A percentile compares a stretch with the other conserved stretches of the same genome.
Evolutionary conservation across 148 eudicot genomes (phyloP).

Genomic region (Drosera capensis): DNA sequence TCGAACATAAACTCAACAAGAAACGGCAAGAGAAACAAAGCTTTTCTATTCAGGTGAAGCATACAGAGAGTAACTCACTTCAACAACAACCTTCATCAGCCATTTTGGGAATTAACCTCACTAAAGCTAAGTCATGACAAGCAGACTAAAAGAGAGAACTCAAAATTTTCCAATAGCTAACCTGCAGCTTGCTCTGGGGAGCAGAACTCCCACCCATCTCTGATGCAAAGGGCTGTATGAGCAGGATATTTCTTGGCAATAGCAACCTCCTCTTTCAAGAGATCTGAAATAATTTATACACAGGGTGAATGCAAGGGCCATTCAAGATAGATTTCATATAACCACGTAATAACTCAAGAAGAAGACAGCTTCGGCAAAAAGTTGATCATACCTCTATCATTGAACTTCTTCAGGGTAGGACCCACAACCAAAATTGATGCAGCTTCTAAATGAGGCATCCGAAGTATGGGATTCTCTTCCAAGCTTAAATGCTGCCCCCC

Average conservation of each 20-base stretch:
- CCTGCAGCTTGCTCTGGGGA: slow-evolving; percentile 70
- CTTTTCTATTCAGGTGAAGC: too few relatives aligned
- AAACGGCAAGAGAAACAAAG: too few relatives aligned
- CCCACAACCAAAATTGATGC: slow-evolving; percentile 93
- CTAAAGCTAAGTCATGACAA: background rate
- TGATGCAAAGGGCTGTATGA: slow-evolving; percentile 63
- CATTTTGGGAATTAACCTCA: too few relatives aligned
- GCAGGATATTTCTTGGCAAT: slow-evolving; percentile 77
- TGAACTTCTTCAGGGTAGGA: slow-evolving; percentile 78
- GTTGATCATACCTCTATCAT: slow-evolving; percentile 56
- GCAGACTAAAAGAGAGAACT: slow-evolving; percentile 2
- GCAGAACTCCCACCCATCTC: slow-evolving; percentile 92
- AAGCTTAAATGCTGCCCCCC: slow-evolving; percentile 82
- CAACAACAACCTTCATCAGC: too few relatives aligned
- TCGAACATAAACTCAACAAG: too few relatives aligned
- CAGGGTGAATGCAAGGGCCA: too few relatives aligned
- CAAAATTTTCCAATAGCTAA: slow-evolving; percentile 19
- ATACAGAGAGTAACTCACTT: too few relatives aligned
- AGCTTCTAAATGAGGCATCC: slow-evolving; percentile 90
- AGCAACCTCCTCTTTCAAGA: slow-evolving; percentile 60
- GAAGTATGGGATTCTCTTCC: slow-evolving; percentile 95
- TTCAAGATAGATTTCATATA: background rate
- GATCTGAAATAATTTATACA: slow-evolving; percentile 44
- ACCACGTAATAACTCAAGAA: background rate
- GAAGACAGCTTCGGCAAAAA: too few relatives aligned